Evolutionary conservation across 2,329 filamentous ascomycete genomes (phyloP).

Genomic region (Coniochaeta sp.): DNA sequence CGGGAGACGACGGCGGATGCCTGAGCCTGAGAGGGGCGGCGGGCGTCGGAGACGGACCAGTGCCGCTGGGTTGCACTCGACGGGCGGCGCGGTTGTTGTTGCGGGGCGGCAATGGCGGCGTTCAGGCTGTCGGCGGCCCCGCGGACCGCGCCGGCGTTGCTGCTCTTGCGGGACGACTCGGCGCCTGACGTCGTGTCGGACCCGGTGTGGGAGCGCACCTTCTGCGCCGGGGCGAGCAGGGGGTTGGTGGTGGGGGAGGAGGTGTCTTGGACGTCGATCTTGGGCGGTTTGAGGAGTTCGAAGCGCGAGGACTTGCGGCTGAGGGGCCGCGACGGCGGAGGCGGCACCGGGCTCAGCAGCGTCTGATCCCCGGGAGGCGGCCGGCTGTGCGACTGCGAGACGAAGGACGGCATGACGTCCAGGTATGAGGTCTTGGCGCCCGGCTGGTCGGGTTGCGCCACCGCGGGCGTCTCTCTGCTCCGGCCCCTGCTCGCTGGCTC

Average conservation of each 20-base stretch:
- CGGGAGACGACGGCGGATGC: slow-evolving; percentile 40
- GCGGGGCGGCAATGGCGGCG: slow-evolving; percentile 18
- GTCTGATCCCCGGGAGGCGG: not conserved
- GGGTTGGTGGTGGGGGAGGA: slow-evolving; percentile 30
- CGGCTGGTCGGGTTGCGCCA: slow-evolving; percentile 19
- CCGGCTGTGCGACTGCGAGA: slow-evolving; percentile 19
- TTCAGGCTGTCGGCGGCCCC: slow-evolving; percentile 28
- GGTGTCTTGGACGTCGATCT: slow-evolving; percentile 37
- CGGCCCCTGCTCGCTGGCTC: slow-evolving; percentile 33
- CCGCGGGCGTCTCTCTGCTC: slow-evolving; percentile 23
- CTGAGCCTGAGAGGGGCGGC: too few species aligned
- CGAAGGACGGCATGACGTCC: slow-evolving; percentile 45
- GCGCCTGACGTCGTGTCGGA: slow-evolving; percentile 29
- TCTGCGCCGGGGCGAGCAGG: slow-evolving; percentile 17
- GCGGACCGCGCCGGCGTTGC: slow-evolving; percentile 19
- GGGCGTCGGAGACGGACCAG: slow-evolving; percentile 43
- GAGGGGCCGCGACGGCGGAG: slow-evolving; percentile 21
- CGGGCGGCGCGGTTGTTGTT: slow-evolving; percentile 16
- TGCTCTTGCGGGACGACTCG: slow-evolving; percentile 27
- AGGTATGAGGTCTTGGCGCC: slow-evolving; percentile 38
- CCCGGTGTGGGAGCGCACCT: slow-evolving; percentile 15
- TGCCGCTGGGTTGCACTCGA: slow-evolving; percentile 24
- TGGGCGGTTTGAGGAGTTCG: slow-evolving; percentile 40
- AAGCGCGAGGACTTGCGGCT: slow-evolving; percentile 36
- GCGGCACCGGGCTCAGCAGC: not conserved